Conservation (phyloP, 169 alveolate species). For the Plasmodium reichenowi region DNA sequence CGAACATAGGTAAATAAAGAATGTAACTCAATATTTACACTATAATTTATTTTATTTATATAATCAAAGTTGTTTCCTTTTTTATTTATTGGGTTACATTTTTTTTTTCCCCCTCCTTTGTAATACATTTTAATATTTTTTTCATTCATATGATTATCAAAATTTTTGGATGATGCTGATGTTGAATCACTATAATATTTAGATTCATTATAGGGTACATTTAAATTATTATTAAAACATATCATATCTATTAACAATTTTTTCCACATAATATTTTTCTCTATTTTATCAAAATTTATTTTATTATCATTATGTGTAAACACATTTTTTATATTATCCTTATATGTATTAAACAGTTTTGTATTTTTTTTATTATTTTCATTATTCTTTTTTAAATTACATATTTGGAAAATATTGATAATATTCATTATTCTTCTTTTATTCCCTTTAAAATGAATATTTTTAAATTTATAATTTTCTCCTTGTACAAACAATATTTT, state of each 20-base stretch:
- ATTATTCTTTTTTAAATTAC: conserved; percentile 1
- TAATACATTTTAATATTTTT: not conserved
- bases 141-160: conserved; percentile 7
- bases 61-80: conserved; percentile 7
- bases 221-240: not conserved
- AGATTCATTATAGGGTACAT: conserved; percentile 7
- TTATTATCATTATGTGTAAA: not conserved
- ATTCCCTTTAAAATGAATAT: conserved; percentile 18
- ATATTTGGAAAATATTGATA: conserved; percentile 7
- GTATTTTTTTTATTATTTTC: not conserved
- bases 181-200: conserved; percentile 32
- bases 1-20: conserved; percentile 59
- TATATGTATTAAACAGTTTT: too few relatives aligned
- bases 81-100: not conserved
- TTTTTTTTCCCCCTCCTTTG: not conserved
- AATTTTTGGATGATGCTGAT: conserved; percentile 30
- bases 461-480: conserved; percentile 8
- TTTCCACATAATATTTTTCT: not conserved
- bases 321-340: too few relatives aligned
- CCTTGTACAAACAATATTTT: not conserved
- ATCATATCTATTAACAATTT: not conserved
- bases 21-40: conserved; percentile 20
- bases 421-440: conserved; percentile 4
- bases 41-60: conserved; percentile 22
- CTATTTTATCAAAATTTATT: not conserved